Evolutionary conservation across 768 basidiomycete genomes (phyloP).

Genomic region (Pisolithus tinctorius): DNA sequence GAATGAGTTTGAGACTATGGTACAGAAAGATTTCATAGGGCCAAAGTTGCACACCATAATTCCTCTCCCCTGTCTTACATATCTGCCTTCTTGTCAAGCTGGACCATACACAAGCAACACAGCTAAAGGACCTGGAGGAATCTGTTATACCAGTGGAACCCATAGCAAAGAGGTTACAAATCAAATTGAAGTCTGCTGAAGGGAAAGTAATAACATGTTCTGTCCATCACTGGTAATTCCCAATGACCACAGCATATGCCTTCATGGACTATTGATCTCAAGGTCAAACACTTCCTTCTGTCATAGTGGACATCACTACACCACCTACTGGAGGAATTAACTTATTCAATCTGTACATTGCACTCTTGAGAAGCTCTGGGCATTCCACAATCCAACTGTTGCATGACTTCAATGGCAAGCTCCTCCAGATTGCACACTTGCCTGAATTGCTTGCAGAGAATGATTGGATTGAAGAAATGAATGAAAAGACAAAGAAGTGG

Average conservation of each 20-base stretch:
- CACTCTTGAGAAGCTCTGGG: slow-evolving; percentile 31
- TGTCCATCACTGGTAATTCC: slow-evolving; percentile 25
- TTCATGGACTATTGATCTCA: slow-evolving; percentile 39
- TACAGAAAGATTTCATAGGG: too few relatives aligned
- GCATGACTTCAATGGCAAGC: slow-evolving; percentile 20
- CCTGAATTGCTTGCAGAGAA: slow-evolving; percentile 7
- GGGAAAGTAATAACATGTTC: slow-evolving; percentile 9
- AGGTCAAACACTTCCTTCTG: slow-evolving; percentile 33
- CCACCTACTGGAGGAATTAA: slow-evolving; percentile 31
- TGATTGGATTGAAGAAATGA: slow-evolving; percentile 1
- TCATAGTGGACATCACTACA: slow-evolving; percentile 32
- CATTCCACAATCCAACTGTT: slow-evolving; percentile 20
- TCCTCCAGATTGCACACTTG: slow-evolving; percentile 10
- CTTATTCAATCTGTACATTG: too few relatives aligned
- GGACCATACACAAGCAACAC: slow-evolving; percentile 16
- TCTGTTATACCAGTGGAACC: slow-evolving; percentile 29
- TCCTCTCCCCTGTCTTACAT: slow-evolving; percentile 8
- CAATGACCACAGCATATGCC: too few relatives aligned
- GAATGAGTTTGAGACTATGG: too few relatives aligned
- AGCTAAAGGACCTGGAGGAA: slow-evolving; percentile 23
- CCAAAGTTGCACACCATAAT: too few relatives aligned
- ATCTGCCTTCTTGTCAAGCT: slow-evolving; percentile 28
- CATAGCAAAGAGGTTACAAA: slow-evolving; percentile 9
- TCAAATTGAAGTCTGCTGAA: background rate
- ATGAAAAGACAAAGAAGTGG: too few relatives aligned